Evolutionary conservation across 371 early-diverging fungal species (phyloP), one percentile per base, ranked within the genome.

Genomic region (Circinella minor): DNA sequence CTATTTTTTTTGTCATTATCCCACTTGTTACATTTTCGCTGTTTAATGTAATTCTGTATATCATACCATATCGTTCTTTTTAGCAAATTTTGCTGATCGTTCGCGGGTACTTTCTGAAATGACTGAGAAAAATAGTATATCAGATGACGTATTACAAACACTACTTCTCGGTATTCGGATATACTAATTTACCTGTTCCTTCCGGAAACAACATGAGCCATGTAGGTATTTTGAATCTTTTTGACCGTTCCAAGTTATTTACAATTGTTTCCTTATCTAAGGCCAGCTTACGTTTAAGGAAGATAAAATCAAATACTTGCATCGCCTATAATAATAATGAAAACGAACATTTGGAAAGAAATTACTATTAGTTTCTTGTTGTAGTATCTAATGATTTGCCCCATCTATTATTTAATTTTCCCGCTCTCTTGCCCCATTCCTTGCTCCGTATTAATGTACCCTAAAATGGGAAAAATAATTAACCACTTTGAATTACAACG

Each of bases 181-280:
- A 51, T 55, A n/a, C 34, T 69, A 49, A 39, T 55, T 63, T 71
- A 74, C 78, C 78, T 17, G 96, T 95, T 65, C 97, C 97, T 77
- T 96, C 97, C 0, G 97, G 97, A 76, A 94, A 96, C 15, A 96
- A 78, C 15, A 95, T 81, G 36, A 95, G 83, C 95, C 95, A 95
- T 47, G 90, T 76, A 15, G 92, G 93, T n/a, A 84, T 75, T 60
- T 71, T 72, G 66, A 62, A 73, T 70, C 65, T 73, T 47, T 71
- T 66, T 15, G 80, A 71, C 4, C 81, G 75, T 14, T 73, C 70
- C 57, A 88, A 59, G 57, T 79, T 78, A 9, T 55, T 68, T 38
- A 80, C 70, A 74, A 91, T 83, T n/a, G 78, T 80, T 37, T 69
- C 75, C 66, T 83, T 81, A 80, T 96, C 96, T 20, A 81, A 71